Evolutionary conservation across 768 basidiomycete genomes (phyloP), one percentile per base, ranked within the genome.

Genomic region (Pisolithus marmoratus): DNA sequence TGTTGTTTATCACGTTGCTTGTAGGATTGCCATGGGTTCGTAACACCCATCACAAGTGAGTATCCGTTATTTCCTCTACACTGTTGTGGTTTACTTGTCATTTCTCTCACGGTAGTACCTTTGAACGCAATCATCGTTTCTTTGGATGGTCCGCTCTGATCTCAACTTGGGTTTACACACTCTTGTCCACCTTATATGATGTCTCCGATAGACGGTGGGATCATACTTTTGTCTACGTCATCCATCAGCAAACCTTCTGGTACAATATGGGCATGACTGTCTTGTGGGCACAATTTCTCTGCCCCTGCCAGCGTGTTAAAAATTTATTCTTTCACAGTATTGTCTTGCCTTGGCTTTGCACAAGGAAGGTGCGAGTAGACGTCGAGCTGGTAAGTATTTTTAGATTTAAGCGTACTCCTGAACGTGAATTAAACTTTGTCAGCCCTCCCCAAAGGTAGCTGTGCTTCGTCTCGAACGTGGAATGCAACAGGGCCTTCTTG

Each of bases 401-500:
- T 41, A 4, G 2, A 7, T 7, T 8, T 26, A 46, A 29, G 15
- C 19, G n/a, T 20, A 19, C 27, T 23, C n/a, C 34, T 4, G 7
- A 6, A 5, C 40, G 4, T 17, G 8, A 14, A 22, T 59, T 51
- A 63, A 43, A 40, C 41, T 44, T 34, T 49, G 24, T 38, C 58
- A 89, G 86, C 87, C 87, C 26, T 90, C 87, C 15, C 74, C 82
- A 17, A 90, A 89, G 63, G 87, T 87, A 7, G 88, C 86, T 6
- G 75, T 90, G 54, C 74, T 90, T 60, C 84, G 86, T 29, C 89
- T 90, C 69, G 74, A 82, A 66, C 81, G 87, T 59, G 87, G 88
- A 47, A 90, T 90, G 86, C 87, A 89, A 63, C 88, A 90, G 63
- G 87, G 87, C 51, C 74, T 90, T 26, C 74, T 90, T 31, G 82